A percentile compares a stretch with the other conserved stretches of the same genome.
Conservation (phyloP, 345 rosid genomes). For the Dimocarpus longan region DNA sequence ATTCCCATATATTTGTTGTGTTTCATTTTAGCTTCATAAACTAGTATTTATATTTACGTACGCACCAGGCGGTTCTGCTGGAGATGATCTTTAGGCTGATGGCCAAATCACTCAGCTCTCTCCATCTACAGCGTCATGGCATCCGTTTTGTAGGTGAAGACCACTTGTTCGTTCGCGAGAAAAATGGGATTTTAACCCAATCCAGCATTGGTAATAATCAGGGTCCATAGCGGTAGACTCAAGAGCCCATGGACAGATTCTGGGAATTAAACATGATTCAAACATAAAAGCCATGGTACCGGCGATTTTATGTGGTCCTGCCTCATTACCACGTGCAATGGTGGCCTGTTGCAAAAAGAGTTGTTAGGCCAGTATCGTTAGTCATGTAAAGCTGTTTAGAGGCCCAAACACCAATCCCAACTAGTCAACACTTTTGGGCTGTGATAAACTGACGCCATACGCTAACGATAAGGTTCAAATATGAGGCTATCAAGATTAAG, state of each 20-base stretch:
- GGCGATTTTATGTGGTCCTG: conserved; percentile 62
- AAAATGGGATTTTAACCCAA: conserved; percentile 87
- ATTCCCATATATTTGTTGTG: neutral
- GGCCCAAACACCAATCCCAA: no score
- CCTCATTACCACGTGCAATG: conserved; percentile 57
- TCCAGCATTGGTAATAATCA: conserved; percentile 94
- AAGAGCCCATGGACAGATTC: conserved; percentile 84
- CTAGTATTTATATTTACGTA: neutral
- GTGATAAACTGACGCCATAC: neutral
- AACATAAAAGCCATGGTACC: conserved; percentile 98
- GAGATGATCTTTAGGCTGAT: neutral
- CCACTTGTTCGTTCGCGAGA: conserved; percentile 28
- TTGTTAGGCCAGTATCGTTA: neutral
- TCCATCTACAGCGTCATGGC: neutral
- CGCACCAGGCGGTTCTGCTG: neutral
- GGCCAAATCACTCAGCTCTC: neutral
- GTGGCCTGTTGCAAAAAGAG: conserved; percentile 54
- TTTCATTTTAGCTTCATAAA: neutral
- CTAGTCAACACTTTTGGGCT: neutral
- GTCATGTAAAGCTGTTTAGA: neutral
- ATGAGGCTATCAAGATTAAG: no score
- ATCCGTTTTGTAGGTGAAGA: conserved; percentile 16
- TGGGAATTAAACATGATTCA: conserved; percentile 85
- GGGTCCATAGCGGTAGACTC: conserved; percentile 70
- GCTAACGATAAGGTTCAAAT: no score